A percentile compares a stretch with the other conserved stretches of the same genome.
phyloP scores from a whole-genome alignment of 148 eudicot species.

The Silene latifolia region DNA sequence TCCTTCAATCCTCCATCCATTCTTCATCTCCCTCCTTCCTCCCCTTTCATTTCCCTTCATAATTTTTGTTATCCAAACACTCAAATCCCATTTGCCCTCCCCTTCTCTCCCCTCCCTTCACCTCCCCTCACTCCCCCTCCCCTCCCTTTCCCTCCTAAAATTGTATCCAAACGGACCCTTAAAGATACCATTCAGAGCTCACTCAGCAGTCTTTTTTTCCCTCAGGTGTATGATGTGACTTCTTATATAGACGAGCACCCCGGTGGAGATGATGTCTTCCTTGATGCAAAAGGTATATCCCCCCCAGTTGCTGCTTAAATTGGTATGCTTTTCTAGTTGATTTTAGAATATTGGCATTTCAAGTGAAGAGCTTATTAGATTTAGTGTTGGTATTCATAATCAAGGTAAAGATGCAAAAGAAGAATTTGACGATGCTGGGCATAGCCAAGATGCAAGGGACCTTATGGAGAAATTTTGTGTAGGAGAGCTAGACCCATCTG shows the following conservation, averaged over 20 bases:
- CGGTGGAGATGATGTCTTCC: slow-evolving; percentile 89
- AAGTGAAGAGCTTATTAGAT: neutral
- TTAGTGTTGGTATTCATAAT: neutral
- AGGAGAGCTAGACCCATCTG: slow-evolving; percentile 69
- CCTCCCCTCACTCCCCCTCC: no score
- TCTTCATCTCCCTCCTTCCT: no score
- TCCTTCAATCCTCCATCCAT: no score
- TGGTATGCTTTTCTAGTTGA: neutral
- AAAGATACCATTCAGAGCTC: neutral
- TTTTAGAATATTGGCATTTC: neutral
- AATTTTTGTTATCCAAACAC: no score
- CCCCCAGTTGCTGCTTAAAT: neutral
- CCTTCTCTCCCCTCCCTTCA: no score
- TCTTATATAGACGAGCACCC: slow-evolving; percentile 90
- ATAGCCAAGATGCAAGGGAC: slow-evolving; percentile 74
- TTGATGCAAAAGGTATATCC: slow-evolving; percentile 53
- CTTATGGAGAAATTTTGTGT: slow-evolving; percentile 62
- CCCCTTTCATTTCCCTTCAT: no score
- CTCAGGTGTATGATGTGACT: slow-evolving; percentile 90
- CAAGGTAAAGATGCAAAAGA: slow-evolving; percentile 86
- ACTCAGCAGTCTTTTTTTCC: neutral
- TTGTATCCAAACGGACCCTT: no score
- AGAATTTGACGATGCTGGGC: slow-evolving; percentile 98
- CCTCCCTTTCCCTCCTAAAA: no score
- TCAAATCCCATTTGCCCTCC: no score